A percentile compares a stretch with the other conserved stretches of the same genome.
These are phyloP conservation scores for Cercospora nicotianae DNA, from an alignment of 2,329 filamentous ascomycete species.

Conservation along the genomic window DNA sequence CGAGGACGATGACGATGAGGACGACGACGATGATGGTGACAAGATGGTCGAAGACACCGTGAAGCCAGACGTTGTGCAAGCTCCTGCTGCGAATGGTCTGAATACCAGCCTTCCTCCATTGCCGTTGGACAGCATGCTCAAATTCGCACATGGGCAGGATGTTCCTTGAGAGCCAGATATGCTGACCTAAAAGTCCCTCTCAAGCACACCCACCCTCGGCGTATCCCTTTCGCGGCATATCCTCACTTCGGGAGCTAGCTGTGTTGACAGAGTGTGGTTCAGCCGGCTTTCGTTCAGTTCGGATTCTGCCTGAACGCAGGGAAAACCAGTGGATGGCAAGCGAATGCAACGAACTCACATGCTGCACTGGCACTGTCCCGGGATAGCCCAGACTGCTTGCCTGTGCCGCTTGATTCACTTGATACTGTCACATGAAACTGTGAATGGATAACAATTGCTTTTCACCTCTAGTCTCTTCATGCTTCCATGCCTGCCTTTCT, in stretches of 20 bases:
- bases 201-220: neutral
- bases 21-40: slow-evolving; percentile 36
- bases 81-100: slow-evolving; percentile 11
- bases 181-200: neutral
- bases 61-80: slow-evolving; percentile 1
- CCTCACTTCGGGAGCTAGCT: neutral
- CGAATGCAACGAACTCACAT: neutral
- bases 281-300: neutral
- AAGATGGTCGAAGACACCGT: slow-evolving; percentile 29
- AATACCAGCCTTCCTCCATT: slow-evolving; percentile 24
- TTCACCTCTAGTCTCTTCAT: neutral
- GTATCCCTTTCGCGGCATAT: neutral
- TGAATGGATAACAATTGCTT: neutral
- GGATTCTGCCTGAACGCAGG: neutral
- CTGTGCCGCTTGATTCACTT: slow-evolving; percentile 2
- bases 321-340: neutral
- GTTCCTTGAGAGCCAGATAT: neutral
- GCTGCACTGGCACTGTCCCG: neutral
- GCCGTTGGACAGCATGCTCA: slow-evolving; percentile 35
- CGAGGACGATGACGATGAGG: slow-evolving; percentile 55
- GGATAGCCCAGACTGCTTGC: neutral
- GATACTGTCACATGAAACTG: neutral
- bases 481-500: neutral
- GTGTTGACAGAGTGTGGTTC: neutral
- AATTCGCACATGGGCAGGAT: slow-evolving; percentile 23